phyloP scores from a whole-genome alignment of 1,284 basidiomycete species.

The Chondrostereum purpureum region DNA sequence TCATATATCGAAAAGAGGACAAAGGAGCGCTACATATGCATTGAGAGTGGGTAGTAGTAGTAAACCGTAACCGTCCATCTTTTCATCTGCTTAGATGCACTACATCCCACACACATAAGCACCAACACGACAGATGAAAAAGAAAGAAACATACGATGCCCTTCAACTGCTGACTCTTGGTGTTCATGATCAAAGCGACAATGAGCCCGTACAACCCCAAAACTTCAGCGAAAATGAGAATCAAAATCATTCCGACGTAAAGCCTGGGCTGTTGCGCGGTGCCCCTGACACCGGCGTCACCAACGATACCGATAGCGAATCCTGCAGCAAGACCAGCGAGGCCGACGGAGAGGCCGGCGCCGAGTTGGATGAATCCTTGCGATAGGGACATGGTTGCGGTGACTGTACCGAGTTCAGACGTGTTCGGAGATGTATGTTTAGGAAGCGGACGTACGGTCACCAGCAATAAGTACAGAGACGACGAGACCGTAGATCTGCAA shows the following conservation, averaged over 20 bases:
- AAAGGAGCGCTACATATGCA: too few relatives aligned
- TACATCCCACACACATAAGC: background rate
- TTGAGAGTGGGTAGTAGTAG: too few relatives aligned
- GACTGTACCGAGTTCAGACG: conserved; percentile 28
- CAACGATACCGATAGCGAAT: conserved; percentile 92
- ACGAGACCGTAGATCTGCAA: conserved; percentile 79
- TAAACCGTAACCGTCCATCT: conserved; percentile 28
- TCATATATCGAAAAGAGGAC: too few relatives aligned
- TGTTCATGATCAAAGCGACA: conserved; percentile 88
- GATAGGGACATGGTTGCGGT: conserved; percentile 57
- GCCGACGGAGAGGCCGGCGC: conserved; percentile 84
- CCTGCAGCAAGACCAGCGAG: conserved; percentile 87
- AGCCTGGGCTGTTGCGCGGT: conserved; percentile 89
- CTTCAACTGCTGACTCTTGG: conserved; percentile 16
- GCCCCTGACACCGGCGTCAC: conserved; percentile 89
- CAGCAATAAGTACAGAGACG: conserved; percentile 84
- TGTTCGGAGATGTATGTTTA: conserved; percentile 10
- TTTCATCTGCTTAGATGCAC: too few relatives aligned
- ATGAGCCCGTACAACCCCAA: conserved; percentile 79
- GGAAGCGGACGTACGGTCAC: conserved; percentile 41
- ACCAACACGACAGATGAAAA: background rate
- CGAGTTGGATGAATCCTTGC: conserved; percentile 84
- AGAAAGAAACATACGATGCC: background rate
- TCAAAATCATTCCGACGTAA: conserved; percentile 79
- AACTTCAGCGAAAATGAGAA: conserved; percentile 83